These are phyloP conservation scores for Boletus sp. DNA, from an alignment of 768 basidiomycete species.

Conservation along the genomic window DNA sequence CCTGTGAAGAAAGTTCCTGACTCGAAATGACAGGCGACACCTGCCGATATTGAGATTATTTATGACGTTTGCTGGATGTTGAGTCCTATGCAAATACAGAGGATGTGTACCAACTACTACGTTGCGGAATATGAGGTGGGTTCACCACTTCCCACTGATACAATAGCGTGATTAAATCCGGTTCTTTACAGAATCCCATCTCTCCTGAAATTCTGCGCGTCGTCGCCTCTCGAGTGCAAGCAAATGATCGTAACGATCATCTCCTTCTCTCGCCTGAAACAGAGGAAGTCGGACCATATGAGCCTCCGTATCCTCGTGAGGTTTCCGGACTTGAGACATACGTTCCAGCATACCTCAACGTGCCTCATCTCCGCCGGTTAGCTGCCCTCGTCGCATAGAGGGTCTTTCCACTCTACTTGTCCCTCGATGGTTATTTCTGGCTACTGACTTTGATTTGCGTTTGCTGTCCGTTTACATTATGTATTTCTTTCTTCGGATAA, in stretches of 20 bases:
- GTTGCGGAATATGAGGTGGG: conserved; percentile 96
- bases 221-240: conserved; percentile 92
- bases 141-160: conserved; percentile 13
- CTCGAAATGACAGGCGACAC: conserved; percentile 61
- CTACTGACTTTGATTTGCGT: conserved; percentile 1
- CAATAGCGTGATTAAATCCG: background rate
- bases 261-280: conserved; percentile 93
- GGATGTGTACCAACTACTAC: conserved; percentile 98
- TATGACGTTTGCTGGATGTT: conserved; percentile 99
- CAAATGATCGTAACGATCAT: conserved; percentile 96
- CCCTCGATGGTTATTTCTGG: background rate
- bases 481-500: conserved; percentile 19
- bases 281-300: conserved; percentile 95
- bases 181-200: conserved; percentile 74
- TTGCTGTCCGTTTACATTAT: conserved; percentile 20
- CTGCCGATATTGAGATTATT: conserved; percentile 97
- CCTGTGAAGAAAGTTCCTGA: conserved; percentile 6
- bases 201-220: conserved; percentile 96
- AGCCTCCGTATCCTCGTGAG: conserved; percentile 90
- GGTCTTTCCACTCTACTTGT: background rate
- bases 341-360: conserved; percentile 88
- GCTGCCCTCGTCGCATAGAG: conserved; percentile 79
- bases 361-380: conserved; percentile 83
- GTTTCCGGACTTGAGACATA: conserved; percentile 97
- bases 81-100: conserved; percentile 98